Base-by-base conservation (phyloP, 805 yeast genomes). In the Zygoascus ofunaensis region DNA sequence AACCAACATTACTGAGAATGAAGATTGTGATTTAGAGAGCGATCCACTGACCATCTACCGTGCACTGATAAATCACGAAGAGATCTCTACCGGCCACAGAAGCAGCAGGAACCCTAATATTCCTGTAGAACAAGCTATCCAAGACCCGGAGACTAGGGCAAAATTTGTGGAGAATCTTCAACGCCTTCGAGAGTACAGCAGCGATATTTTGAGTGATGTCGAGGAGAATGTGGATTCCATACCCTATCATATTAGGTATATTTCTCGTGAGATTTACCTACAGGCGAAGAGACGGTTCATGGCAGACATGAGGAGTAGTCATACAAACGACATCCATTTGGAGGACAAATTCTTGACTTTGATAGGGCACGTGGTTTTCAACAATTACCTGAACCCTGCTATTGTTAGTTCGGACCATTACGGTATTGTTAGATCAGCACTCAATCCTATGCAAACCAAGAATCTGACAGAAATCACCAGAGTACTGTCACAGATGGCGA, bases 91-190 rank as follows among this genome's bases (percentile, higher is more conserved):
- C 47, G 68, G 68, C 2, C 44, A 51, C 34, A 50, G 56, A n/a
- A 56, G 62, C 64, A 55, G 60, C 68, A 58, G 63, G 40, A 56
- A 34, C 60, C 69, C 46, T 55, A 66, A 68, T 18, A 57, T 72
- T 3, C 58, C 77, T 3, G 79, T 83, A 0, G 81, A 76, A 43
- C 70, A 66, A 33, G 95, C 97, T 1, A 85, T 90, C 49, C 82
- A 81, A 50, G 89, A 85, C 51, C 74, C 79, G 1, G 79, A 73
- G n/a, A 87, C 90, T 0, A 74, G 92, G 28, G 62, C 65, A 0
- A 70, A 71, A 36, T 92, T 86, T 59, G 80, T 92, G 28, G 62
- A 70, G 30, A 89, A 92, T 53, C 66, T 92, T 55, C 84, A 84
- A 61, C 66, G 67, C 19, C 63, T 92, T 42, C 75, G 97, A 60